These are phyloP conservation scores for Penicillium roqueforti DNA, from an alignment of 495 filamentous ascomycete genomes.

Conservation along the genomic window DNA sequence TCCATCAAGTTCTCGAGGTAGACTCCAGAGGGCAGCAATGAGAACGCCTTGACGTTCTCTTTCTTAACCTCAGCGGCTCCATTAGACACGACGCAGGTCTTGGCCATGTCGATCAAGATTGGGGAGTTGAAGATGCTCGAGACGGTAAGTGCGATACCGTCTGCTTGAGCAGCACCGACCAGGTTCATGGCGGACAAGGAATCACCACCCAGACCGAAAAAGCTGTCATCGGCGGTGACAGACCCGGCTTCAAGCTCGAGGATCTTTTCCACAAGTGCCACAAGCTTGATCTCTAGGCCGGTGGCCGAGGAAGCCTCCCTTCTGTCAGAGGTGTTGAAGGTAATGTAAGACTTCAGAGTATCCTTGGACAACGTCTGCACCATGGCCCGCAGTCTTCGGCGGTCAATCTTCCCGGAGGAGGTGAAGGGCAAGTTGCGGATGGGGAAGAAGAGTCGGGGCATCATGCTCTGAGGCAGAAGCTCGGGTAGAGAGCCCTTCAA, in stretches of 20 bases:
- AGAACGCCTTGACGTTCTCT: slow-evolving; percentile 38
- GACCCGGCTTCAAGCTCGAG: slow-evolving; percentile 35
- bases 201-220: slow-evolving; percentile 53
- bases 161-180: slow-evolving; percentile 42
- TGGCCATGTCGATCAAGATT: slow-evolving; percentile 45
- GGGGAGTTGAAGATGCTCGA: slow-evolving; percentile 48
- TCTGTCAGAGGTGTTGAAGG: slow-evolving; percentile 29
- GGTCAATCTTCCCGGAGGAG: slow-evolving; percentile 59
- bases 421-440: slow-evolving; percentile 51
- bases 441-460: slow-evolving; percentile 59
- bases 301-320: slow-evolving; percentile 20
- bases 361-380: slow-evolving; percentile 39
- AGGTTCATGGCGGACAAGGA: slow-evolving; percentile 55
- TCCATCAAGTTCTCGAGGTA: slow-evolving; percentile 32
- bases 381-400: slow-evolving; percentile 48
- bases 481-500: slow-evolving; percentile 33
- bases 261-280: slow-evolving; percentile 35
- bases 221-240: slow-evolving; percentile 44
- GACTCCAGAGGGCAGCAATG: slow-evolving; percentile 34
- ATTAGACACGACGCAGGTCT: slow-evolving; percentile 19
- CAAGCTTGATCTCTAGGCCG: slow-evolving; percentile 31
- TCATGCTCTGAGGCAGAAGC: slow-evolving; percentile 52
- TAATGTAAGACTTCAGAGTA: slow-evolving; percentile 37
- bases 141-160: slow-evolving; percentile 45
- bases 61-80: slow-evolving; percentile 4